Percentiles rank a stretch among this genome's conserved stretches.
phyloP scores from a whole-genome alignment of 2,329 filamentous ascomycete species.

The Stemphylium vesicarium region DNA sequence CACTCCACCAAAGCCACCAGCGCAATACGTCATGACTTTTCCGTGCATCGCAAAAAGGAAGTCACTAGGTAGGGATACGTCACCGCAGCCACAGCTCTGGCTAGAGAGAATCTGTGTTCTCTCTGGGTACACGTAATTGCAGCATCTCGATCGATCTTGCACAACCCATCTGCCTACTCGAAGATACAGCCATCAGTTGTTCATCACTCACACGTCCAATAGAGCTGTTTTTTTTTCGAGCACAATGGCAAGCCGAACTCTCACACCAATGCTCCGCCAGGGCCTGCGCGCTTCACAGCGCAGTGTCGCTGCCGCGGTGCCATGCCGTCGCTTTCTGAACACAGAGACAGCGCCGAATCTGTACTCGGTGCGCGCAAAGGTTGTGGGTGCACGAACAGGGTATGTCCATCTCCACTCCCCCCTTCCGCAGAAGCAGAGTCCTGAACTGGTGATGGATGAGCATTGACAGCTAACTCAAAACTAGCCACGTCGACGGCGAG shows the following conservation, averaged over 20 bases:
- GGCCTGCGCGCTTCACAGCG: constrained; percentile 15
- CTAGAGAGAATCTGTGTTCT: background rate
- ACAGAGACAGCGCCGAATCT: constrained; percentile 50
- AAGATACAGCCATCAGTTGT: too few species aligned
- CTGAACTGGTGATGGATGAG: too few species aligned
- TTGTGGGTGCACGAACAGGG: constrained; percentile 50
- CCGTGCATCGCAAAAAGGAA: background rate
- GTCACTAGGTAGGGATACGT: background rate
- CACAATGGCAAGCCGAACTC: constrained; percentile 23
- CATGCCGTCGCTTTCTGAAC: constrained; percentile 44
- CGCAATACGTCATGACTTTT: constrained; percentile 20
- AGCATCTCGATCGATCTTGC: background rate
- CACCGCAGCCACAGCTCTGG: constrained; percentile 4
- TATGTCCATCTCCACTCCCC: background rate
- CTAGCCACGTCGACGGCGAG: constrained; percentile 43
- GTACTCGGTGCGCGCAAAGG: constrained; percentile 49
- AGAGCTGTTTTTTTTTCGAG: too few species aligned
- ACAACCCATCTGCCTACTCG: too few species aligned
- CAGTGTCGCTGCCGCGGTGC: background rate
- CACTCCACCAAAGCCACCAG: background rate
- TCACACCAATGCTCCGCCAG: constrained; percentile 22
- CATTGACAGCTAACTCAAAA: too few species aligned
- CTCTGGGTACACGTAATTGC: background rate
- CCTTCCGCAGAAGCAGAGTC: background rate
- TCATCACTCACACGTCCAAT: too few species aligned